These are phyloP conservation scores for Sugiyamaella lignohabitans DNA, from an alignment of 805 yeast species.

Conservation along the genomic window DNA sequence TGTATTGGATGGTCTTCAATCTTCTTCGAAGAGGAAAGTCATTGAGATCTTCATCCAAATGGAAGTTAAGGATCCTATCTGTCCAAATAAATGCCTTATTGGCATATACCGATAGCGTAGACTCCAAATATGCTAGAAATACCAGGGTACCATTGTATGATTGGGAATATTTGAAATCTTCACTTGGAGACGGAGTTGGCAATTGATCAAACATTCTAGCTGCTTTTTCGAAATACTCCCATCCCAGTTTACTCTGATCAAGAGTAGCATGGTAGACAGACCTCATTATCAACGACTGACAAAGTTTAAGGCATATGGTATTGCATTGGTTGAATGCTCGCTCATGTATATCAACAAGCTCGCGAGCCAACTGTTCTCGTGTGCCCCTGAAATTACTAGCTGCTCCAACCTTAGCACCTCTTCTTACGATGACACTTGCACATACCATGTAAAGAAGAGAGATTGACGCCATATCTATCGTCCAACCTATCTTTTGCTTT, in stretches of 20 bases:
- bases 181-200: not conserved
- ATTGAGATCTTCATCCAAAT: slow-evolving; percentile 3
- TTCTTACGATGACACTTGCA: slow-evolving; percentile 6
- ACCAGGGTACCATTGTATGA: slow-evolving; percentile 2
- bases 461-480: slow-evolving; percentile 1
- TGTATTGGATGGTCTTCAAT: not conserved
- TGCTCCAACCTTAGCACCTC: slow-evolving; percentile 1
- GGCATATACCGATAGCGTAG: slow-evolving; percentile 4
- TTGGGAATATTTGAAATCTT: not conserved
- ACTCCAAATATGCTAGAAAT: slow-evolving; percentile 3
- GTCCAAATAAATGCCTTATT: not conserved
- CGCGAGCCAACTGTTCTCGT: slow-evolving; percentile 1
- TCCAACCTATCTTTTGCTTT: not conserved
- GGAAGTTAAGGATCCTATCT: slow-evolving; percentile 2
- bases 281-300: slow-evolving; percentile 3
- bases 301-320: not conserved
- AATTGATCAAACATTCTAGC: slow-evolving; percentile 1
- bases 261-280: not conserved
- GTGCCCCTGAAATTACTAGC: not conserved
- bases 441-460: slow-evolving; percentile 8
- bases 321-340: not conserved
- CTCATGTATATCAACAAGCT: slow-evolving; percentile 1
- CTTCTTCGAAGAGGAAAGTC: slow-evolving; percentile 6
- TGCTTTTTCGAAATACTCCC: slow-evolving; percentile 3
- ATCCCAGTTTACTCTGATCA: not conserved